Conservation (phyloP, 2,329 filamentous ascomycete genomes). For the Chalaropsis ovoidea region DNA sequence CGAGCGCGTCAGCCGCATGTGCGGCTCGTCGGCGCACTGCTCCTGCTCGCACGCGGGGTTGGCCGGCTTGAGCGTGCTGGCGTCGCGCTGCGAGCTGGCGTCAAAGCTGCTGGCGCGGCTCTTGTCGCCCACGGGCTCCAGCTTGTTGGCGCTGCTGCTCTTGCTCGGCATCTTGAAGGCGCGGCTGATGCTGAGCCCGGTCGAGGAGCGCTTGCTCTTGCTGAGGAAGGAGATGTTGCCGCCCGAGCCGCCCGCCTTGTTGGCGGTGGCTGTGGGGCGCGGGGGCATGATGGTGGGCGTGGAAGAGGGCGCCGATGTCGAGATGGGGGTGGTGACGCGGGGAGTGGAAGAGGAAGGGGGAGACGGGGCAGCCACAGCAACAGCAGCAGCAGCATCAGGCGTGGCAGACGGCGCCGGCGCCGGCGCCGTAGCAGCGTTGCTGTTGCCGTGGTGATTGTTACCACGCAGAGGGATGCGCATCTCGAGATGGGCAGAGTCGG, state of each 20-base stretch:
- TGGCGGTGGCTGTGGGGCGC: neutral
- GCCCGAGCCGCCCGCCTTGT: neutral
- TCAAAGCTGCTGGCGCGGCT: slow-evolving; percentile 45
- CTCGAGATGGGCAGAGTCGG: slow-evolving; percentile 37
- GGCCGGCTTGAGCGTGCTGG: neutral
- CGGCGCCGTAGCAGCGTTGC: slow-evolving; percentile 30
- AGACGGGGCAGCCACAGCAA: neutral
- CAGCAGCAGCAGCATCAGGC: neutral
- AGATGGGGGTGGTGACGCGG: slow-evolving; percentile 35
- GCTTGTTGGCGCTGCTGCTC: slow-evolving; percentile 34
- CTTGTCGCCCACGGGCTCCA: slow-evolving; percentile 23
- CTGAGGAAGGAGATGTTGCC: slow-evolving; percentile 13
- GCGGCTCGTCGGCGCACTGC: slow-evolving; percentile 6
- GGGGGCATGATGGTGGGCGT: neutral
- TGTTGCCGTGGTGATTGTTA: slow-evolving; percentile 17
- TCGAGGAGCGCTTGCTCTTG: slow-evolving; percentile 41
- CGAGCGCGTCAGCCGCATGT: slow-evolving; percentile 34
- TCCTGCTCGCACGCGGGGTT: slow-evolving; percentile 9
- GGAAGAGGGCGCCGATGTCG: neutral
- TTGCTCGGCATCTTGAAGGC: slow-evolving; percentile 31
- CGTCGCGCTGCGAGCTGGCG: slow-evolving; percentile 26
- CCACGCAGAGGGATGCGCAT: slow-evolving; percentile 32
- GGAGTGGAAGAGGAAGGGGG: neutral
- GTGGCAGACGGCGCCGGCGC: neutral
- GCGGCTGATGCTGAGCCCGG: slow-evolving; percentile 41